Evolutionary conservation across 2,329 filamentous ascomycete genomes (phyloP).

Genomic region (Colletotrichum magnum): DNA sequence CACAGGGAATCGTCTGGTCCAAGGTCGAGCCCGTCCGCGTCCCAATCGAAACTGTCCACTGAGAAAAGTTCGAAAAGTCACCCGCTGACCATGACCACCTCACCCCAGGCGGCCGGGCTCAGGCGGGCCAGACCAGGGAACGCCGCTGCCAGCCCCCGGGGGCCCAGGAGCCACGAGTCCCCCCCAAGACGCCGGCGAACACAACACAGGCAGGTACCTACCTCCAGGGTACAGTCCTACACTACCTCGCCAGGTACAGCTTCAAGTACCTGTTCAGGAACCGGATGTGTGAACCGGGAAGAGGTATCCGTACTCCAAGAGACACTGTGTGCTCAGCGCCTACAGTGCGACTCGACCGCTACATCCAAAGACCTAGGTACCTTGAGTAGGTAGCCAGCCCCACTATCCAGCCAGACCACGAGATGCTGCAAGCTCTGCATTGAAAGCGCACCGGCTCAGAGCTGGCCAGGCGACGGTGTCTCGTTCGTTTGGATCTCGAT

Average conservation of each 20-base stretch:
- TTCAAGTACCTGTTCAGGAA: conserved; percentile 36
- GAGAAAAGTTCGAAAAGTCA: conserved; percentile 42
- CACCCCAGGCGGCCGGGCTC: conserved; percentile 31
- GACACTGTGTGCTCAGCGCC: background rate
- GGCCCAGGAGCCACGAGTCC: background rate
- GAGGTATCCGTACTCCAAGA: conserved; percentile 7
- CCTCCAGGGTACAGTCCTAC: background rate
- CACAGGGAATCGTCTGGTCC: conserved; percentile 34
- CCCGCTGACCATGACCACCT: conserved; percentile 37
- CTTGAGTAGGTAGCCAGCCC: conserved; percentile 9
- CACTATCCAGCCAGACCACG: conserved; percentile 33
- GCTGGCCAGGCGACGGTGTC: conserved; percentile 31
- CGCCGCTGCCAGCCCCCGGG: conserved; percentile 10
- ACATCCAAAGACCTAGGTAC: background rate
- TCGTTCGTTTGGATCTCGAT: conserved; percentile 39
- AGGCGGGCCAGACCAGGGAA: conserved; percentile 33
- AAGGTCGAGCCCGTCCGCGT: conserved; percentile 34
- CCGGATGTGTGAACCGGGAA: conserved; percentile 37
- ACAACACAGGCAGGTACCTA: background rate
- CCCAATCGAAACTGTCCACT: conserved; percentile 41
- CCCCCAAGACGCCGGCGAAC: background rate
- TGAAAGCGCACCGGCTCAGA: conserved; percentile 32
- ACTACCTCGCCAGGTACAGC: conserved; percentile 21
- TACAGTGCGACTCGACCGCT: conserved; percentile 35
- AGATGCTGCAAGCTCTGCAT: conserved; percentile 39